Evolutionary conservation across 2,329 filamentous ascomycete species (phyloP), one percentile per base, ranked within the genome.

Genomic region (Chrysosporium queenslandicum): DNA sequence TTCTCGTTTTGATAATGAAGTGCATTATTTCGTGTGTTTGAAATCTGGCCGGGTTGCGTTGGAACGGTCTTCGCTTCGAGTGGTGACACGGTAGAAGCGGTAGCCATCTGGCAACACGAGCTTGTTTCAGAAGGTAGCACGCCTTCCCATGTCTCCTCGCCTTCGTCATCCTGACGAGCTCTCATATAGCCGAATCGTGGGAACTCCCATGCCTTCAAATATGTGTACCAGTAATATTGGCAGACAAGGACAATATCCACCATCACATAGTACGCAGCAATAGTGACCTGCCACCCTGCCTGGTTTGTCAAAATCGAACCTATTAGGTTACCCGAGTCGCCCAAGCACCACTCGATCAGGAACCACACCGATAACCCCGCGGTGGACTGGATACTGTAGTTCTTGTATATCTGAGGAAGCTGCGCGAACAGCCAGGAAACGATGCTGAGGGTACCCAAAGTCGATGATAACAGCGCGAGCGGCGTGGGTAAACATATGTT

Each of bases 391-490:
- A 83, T 64, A 49, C 73, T 72, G 62, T 80, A 79, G 62, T 85
- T 85, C 69, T 84, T 84, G 68, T 79, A 82, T 56, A 85, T 83
- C 61, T 85, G 82, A 1, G 82, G 82, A 25, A 85, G 69, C 64
- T 85, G 82, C 11, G 82, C 82, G 62, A 83, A 85, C 1, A 85
- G 73, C 82, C 82, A 85, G 40, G 81, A 78, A 47, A 82, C 59
- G 55, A 85, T 85, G 60, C 80, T 83, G 55, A 81, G 68, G 0
- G 73, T 75, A 18, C 82, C 82, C 50, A 84, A 71, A 2, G 76
- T 56, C 4, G 78, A 80, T 20, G 82, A 85, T 53, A 81, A 57
- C 54, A 84, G 73, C 20, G 80, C 80, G 51, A 83, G 74, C 50
- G 77, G 75, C 16, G 80, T 82, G 11, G 82, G 82, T 41, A 85